Evolutionary conservation across 225 moss, liverwort and hornwort genomes (phyloP), one percentile per base, ranked within the genome.

Genomic region (Straminergon stramineum): DNA sequence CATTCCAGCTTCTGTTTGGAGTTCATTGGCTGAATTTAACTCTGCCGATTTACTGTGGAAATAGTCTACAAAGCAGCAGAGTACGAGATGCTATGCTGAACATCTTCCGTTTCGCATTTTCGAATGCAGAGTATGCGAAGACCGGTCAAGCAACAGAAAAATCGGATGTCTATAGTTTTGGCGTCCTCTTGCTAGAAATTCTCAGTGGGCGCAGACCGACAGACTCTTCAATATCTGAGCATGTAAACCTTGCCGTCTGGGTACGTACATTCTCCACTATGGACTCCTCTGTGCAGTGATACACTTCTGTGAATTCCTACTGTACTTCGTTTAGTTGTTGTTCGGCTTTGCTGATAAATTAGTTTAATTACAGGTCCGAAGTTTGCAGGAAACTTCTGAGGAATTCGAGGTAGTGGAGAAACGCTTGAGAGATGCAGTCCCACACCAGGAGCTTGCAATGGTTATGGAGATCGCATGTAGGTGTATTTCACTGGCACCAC

Each of bases 121-220:
- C 45, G 35, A 88, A 66, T 90, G 92, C 90, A 93, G 95, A 95
- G 75, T 93, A 94, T 75, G 92, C 88, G 31, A 93, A 92, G 84
- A 91, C 92, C 31, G 92, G 94, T 82, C 92, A 92, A 78, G 95
- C 92, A 58, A 92, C 94, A 76, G 94, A 93, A 56, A 95, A 94
- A 88, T 88, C 92, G 78, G 94, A 95, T 81, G 92, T 95, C 14
- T 95, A 93, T 79, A 95, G 94, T 77, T 95, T 89, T 87, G 95
- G 95, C 35, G 94, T 95, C 82, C 85, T 95, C 71, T 84, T 95
- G 62, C 87, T 95, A 75, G 94, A 95, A 89, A 86, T 95, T 88
- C 91, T 95, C n/a, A 95, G 93, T 77, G 91, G 95, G 62, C 85
- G 87, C 71, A 91, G 95, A 78, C 92, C 95, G 23, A 92, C 92